A percentile compares a stretch with the other conserved stretches of the same genome.
Conservation (phyloP, 495 filamentous ascomycete genomes). For the Penicillium macrosclerotiorum region DNA sequence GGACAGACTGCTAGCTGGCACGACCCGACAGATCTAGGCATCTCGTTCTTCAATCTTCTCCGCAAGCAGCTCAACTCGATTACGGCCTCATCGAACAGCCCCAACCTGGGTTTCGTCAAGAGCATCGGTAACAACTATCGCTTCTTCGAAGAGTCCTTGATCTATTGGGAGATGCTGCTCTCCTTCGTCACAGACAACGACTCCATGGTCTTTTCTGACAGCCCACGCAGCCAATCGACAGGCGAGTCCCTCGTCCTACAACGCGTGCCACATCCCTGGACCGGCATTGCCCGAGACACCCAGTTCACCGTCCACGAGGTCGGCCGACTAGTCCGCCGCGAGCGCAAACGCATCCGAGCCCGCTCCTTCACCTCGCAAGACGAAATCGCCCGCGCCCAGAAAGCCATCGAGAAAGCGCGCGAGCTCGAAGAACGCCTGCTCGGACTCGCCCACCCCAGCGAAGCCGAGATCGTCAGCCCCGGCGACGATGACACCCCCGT, state of each 20-base stretch:
- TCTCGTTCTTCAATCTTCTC: conserved; percentile 47
- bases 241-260: conserved; percentile 36
- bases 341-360: conserved; percentile 42
- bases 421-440: conserved; percentile 53
- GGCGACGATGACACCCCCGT: conserved; percentile 56
- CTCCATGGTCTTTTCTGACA: conserved; percentile 26
- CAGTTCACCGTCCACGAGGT: conserved; percentile 56
- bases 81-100: conserved; percentile 10
- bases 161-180: conserved; percentile 62
- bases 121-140: conserved; percentile 47
- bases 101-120: conserved; percentile 17
- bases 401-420: conserved; percentile 45
- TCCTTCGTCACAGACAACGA: conserved; percentile 53
- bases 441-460: conserved; percentile 44
- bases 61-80: conserved; percentile 44
- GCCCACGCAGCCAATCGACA: conserved; percentile 7
- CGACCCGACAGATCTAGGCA: conserved; percentile 51
- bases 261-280: conserved; percentile 57
- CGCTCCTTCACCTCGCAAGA: conserved; percentile 36
- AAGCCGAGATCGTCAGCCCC: conserved; percentile 50
- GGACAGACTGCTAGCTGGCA: conserved; percentile 60
- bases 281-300: conserved; percentile 53
- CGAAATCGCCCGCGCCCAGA: conserved; percentile 40
- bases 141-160: conserved; percentile 57
- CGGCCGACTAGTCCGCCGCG: conserved; percentile 49